Evolutionary conservation across 768 basidiomycete species (phyloP).

Genomic region (Mycena haematopus): DNA sequence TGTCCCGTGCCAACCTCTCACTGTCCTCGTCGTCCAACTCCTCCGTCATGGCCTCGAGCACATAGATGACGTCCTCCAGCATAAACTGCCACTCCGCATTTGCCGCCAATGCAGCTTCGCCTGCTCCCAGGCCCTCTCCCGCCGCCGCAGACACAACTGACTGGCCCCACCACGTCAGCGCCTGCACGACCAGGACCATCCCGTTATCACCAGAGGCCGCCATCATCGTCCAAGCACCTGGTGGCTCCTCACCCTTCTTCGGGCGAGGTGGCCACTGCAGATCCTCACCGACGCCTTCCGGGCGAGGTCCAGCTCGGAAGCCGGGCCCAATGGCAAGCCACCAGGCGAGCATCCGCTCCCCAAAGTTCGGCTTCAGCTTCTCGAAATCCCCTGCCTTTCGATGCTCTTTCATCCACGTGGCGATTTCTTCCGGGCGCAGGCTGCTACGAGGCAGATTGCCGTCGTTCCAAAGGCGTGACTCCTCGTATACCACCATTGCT

Average conservation of each 20-base stretch:
- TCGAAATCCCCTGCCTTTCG: neutral
- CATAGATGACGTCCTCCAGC: neutral
- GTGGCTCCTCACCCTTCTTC: neutral
- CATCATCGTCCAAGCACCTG: neutral
- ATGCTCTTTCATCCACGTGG: conserved; percentile 3
- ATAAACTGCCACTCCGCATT: neutral
- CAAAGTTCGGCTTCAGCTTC: neutral
- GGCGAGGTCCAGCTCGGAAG: neutral
- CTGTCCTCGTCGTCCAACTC: neutral
- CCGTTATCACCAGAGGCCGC: neutral
- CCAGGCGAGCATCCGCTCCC: neutral
- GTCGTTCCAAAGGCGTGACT: neutral
- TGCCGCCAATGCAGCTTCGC: neutral
- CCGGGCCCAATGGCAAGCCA: neutral
- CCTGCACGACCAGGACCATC: neutral
- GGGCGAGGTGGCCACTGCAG: neutral
- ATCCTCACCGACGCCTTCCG: neutral
- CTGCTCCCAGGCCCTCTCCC: neutral
- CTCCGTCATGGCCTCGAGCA: neutral
- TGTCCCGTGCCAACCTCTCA: neutral
- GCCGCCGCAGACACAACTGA: neutral
- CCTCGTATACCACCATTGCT: neutral
- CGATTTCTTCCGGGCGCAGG: neutral
- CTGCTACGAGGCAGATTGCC: neutral
- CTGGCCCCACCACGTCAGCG: neutral